These are phyloP conservation scores for Trichoderma endophyticum DNA, from an alignment of 2,329 filamentous ascomycete genomes.

Conservation along the genomic window DNA sequence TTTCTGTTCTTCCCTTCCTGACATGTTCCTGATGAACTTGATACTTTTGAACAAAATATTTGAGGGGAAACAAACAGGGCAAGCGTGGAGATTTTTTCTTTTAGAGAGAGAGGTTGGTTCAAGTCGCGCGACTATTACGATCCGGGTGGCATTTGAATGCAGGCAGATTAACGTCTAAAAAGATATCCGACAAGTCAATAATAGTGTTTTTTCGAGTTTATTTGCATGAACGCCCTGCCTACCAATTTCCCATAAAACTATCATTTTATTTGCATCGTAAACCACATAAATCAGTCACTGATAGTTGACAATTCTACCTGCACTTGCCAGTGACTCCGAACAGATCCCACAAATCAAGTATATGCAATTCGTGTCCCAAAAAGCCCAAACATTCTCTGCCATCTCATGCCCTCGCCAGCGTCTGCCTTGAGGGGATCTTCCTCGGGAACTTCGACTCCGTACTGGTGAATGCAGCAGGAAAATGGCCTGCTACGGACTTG, in stretches of 20 bases:
- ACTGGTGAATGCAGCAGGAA: slow-evolving; percentile 68
- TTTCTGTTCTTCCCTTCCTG: background rate
- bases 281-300: background rate
- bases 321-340: background rate
- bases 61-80: background rate
- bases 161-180: background rate
- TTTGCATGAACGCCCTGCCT: background rate
- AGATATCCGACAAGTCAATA: background rate
- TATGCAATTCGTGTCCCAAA: slow-evolving; percentile 59
- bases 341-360: background rate
- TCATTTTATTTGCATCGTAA: background rate
- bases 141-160: background rate
- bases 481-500: slow-evolving; percentile 57
- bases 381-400: slow-evolving; percentile 62
- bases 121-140: background rate
- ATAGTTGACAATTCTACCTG: background rate
- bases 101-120: background rate
- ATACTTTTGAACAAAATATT: background rate
- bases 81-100: background rate
- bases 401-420: slow-evolving; percentile 47
- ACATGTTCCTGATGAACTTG: background rate
- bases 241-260: background rate
- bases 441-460: slow-evolving; percentile 53
- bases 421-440: slow-evolving; percentile 42
- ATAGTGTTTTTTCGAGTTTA: background rate